Conservation (phyloP, 257 asterid species). For the Lycium barbarum region DNA sequence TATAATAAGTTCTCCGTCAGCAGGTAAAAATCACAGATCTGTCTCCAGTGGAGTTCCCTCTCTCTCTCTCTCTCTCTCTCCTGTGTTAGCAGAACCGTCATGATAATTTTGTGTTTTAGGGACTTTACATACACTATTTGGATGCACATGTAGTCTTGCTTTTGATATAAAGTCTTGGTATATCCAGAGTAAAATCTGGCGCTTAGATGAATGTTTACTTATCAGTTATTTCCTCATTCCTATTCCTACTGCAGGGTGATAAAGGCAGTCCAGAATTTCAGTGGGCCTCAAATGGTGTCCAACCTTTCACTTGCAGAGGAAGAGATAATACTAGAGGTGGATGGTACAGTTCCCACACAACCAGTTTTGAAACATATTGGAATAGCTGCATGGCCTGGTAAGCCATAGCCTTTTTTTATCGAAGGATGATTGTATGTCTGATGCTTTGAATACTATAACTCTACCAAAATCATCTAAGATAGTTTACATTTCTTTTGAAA, state of each 20-base stretch:
- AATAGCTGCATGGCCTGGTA: slow-evolving; percentile 98
- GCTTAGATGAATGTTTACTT: slow-evolving; percentile 30
- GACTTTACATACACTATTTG: neutral
- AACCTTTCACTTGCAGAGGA: slow-evolving; percentile 78
- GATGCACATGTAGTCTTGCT: slow-evolving; percentile 19
- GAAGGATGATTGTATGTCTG: neutral
- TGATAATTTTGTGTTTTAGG: slow-evolving; percentile 7
- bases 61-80: slow-evolving; percentile 1
- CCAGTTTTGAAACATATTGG: slow-evolving; percentile 91
- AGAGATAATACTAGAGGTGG: slow-evolving; percentile 77
- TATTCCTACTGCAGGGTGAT: slow-evolving; percentile 60
- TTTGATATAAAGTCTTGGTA: slow-evolving; percentile 15
- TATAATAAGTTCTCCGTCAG: neutral
- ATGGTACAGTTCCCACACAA: slow-evolving; percentile 83
- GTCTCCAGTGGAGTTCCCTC: neutral
- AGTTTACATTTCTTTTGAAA: slow-evolving; percentile 5
- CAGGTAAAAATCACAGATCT: neutral
- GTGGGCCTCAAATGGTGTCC: slow-evolving; percentile 65
- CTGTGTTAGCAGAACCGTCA: slow-evolving; percentile 2
- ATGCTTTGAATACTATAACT: slow-evolving; percentile 7
- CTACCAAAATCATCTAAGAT: neutral
- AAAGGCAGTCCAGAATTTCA: slow-evolving; percentile 66
- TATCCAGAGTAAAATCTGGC: slow-evolving; percentile 3
- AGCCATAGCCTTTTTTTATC: slow-evolving; percentile 37
- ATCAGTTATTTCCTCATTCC: slow-evolving; percentile 30